A percentile compares a stretch with the other conserved stretches of the same genome.
Conservation (phyloP, 1,284 basidiomycete genomes). For the Acaromyces ingoldii region DNA sequence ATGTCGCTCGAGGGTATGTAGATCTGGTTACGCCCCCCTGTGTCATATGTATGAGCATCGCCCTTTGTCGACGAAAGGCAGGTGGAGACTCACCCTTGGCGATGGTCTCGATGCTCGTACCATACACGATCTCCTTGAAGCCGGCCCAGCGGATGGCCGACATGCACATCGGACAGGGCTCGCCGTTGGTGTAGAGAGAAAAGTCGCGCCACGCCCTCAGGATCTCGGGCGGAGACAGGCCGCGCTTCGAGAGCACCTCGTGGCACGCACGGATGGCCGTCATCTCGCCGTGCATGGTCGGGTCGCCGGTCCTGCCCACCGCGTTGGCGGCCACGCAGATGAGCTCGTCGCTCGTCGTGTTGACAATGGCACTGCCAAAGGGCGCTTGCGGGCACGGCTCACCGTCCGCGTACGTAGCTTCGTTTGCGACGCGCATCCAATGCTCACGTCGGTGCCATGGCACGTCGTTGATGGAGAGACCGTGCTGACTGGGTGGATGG, state of each 20-base stretch:
- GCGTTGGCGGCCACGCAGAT: constrained; percentile 33
- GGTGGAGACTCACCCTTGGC: constrained; percentile 15
- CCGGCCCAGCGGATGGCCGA: constrained; percentile 36
- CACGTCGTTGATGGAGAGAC: constrained; percentile 27
- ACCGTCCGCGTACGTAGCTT: constrained; percentile 11
- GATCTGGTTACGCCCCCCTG: constrained; percentile 31
- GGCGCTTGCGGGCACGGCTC: constrained; percentile 24
- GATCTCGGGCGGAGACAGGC: constrained; percentile 25
- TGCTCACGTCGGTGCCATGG: constrained; percentile 16
- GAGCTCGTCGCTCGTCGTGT: constrained; percentile 36
- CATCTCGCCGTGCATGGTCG: constrained; percentile 35
- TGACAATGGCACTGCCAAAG: constrained; percentile 24
- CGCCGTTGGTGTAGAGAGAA: constrained; percentile 29
- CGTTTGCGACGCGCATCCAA: constrained; percentile 25
- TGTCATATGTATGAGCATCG: background rate
- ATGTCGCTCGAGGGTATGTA: constrained; percentile 37
- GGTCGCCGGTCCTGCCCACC: constrained; percentile 35
- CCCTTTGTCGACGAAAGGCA: too few relatives aligned
- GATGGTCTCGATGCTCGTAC: constrained; percentile 30
- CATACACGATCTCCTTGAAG: constrained; percentile 38
- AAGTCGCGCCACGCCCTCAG: constrained; percentile 26
- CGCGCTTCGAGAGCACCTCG: constrained; percentile 22
- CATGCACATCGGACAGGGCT: constrained; percentile 40
- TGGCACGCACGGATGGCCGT: constrained; percentile 29
- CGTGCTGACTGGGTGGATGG: constrained; percentile 24